Conservation (phyloP, 129 eudicot genomes). For the Flaveria trinervia region DNA sequence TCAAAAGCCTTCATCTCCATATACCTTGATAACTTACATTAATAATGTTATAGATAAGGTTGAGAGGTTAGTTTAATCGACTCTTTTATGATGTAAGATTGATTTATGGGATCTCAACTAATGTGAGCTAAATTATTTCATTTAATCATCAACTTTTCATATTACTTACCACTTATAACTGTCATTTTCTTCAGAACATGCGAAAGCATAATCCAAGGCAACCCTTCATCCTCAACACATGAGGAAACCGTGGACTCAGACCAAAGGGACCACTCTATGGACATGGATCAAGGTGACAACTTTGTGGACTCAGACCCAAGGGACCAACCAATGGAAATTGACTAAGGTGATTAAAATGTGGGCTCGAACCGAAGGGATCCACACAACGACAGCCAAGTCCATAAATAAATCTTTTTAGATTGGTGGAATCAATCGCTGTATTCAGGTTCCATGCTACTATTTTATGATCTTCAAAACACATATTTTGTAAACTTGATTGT, state of each 20-base stretch:
- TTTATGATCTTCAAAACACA: not conserved
- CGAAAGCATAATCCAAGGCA: not conserved
- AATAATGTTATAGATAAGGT: no score
- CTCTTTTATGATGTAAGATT: not conserved
- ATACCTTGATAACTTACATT: not conserved
- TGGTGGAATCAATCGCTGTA: not conserved
- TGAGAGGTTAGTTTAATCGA: not conserved
- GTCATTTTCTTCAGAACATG: not conserved
- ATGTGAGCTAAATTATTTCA: not conserved
- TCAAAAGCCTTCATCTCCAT: not conserved
- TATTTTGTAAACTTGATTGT: not conserved
- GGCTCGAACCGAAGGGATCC: not conserved
- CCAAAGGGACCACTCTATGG: not conserved
- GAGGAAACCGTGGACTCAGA: not conserved
- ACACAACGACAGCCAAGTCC: slow-evolving; percentile 28
- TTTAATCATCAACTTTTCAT: not conserved
- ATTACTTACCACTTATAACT: not conserved
- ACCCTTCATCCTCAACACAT: not conserved
- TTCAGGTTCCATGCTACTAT: not conserved
- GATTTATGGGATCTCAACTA: not conserved
- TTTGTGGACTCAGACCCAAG: not conserved
- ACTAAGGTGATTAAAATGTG: not conserved
- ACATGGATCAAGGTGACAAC: not conserved
- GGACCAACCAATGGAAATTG: not conserved
- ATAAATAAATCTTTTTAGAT: slow-evolving; percentile 27